A percentile compares a stretch with the other conserved stretches of the same genome.
phyloP scores from a whole-genome alignment of 306 rosid species.

The Quercus parvula region DNA sequence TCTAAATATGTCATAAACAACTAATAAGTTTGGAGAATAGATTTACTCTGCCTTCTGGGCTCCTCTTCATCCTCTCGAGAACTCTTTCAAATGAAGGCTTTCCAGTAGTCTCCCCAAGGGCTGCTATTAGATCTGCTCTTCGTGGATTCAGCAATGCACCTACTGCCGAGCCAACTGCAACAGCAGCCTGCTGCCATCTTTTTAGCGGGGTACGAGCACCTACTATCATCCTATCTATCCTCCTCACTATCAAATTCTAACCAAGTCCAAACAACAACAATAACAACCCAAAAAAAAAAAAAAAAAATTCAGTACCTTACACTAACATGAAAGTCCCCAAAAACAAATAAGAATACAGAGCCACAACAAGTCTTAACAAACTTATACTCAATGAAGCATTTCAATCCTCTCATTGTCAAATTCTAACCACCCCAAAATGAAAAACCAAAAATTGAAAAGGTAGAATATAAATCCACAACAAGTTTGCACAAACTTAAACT shows the following conservation, averaged over 20 bases:
- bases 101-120: constrained; percentile 95
- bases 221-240: constrained; percentile 42
- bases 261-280: neutral
- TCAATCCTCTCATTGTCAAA: neutral
- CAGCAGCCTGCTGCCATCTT: constrained; percentile 87
- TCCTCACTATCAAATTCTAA: constrained; percentile 5
- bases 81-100: constrained; percentile 86
- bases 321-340: neutral
- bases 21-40: neutral
- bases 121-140: constrained; percentile 91
- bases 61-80: constrained; percentile 69
- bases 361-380: neutral
- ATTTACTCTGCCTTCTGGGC: constrained; percentile 77
- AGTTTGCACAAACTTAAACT: neutral
- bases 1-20: neutral
- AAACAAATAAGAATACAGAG: neutral
- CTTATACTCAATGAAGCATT: neutral
- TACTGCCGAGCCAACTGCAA: constrained; percentile 86
- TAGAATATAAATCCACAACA: neutral
- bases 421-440: neutral
- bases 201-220: constrained; percentile 57
- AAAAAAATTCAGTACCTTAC: neutral
- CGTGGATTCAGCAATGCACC: constrained; percentile 91
- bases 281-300: neutral
- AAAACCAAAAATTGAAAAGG: neutral